Conservation (phyloP, 192 early-diverging fungal species). For the Phlyctochytrium bullatum region DNA sequence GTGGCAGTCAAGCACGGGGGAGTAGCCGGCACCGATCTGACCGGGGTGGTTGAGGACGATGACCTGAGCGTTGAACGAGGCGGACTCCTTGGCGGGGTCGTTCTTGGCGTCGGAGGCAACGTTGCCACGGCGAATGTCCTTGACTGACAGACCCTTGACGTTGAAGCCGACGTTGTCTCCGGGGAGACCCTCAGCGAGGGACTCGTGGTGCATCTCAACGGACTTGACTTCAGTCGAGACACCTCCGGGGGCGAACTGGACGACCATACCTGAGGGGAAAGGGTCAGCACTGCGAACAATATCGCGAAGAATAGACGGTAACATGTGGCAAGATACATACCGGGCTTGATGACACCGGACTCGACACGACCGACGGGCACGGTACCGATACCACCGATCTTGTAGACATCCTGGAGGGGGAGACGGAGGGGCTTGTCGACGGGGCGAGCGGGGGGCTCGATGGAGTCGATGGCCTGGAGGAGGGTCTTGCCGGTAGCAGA, state of each 20-base stretch:
- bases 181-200: constrained; percentile 78
- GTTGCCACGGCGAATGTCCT: constrained; percentile 93
- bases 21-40: constrained; percentile 89
- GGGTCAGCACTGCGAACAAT: no score
- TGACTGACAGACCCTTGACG: constrained; percentile 96
- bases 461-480: constrained; percentile 88
- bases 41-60: constrained; percentile 95
- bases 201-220: constrained; percentile 98
- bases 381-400: constrained; percentile 94
- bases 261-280: constrained; percentile 41
- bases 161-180: constrained; percentile 99
- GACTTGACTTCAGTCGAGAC: constrained; percentile 93
- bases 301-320: no score
- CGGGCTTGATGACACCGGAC: constrained; percentile 44
- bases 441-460: constrained; percentile 85
- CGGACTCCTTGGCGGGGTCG: constrained; percentile 88
- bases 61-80: constrained; percentile 90
- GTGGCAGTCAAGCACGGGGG: constrained; percentile 86
- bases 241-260: constrained; percentile 80
- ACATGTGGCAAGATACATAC: constrained; percentile 20
- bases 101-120: constrained; percentile 96
- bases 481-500: constrained; percentile 68
- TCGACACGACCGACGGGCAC: constrained; percentile 89
- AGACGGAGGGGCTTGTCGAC: constrained; percentile 93
- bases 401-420: constrained; percentile 96